Evolutionary conservation across 2,329 filamentous ascomycete genomes (phyloP).

Genomic region (Scedosporium minutisporum): DNA sequence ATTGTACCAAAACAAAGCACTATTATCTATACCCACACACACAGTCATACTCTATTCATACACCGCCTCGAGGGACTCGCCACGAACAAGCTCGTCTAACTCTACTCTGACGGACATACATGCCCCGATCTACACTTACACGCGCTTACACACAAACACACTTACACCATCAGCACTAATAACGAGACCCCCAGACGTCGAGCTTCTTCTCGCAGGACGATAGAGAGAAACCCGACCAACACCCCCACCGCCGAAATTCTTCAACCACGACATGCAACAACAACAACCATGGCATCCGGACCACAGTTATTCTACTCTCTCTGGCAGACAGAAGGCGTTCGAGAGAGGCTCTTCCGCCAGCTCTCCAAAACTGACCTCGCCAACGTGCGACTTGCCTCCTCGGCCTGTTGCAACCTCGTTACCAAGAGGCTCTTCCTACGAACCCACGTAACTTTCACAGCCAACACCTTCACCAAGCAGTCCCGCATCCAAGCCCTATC

Average conservation of each 20-base stretch:
- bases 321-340: slow-evolving; percentile 42
- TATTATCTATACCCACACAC: background rate
- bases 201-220: background rate
- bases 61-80: background rate
- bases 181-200: background rate
- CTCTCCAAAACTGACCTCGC: slow-evolving; percentile 44
- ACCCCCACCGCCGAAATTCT: background rate
- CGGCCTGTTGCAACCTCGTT: slow-evolving; percentile 60
- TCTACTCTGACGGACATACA: background rate
- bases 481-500: slow-evolving; percentile 64
- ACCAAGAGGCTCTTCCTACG: slow-evolving; percentile 61
- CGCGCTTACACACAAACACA: background rate
- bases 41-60: background rate
- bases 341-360: slow-evolving; percentile 38
- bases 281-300: slow-evolving; percentile 39
- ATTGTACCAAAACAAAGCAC: slow-evolving; percentile 1
- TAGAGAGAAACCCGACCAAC: background rate
- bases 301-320: slow-evolving; percentile 43
- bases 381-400: slow-evolving; percentile 55
- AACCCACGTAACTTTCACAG: slow-evolving; percentile 59
- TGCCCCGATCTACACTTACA: background rate
- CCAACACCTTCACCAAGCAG: slow-evolving; percentile 67
- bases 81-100: background rate
- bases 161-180: background rate
- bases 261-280: slow-evolving; percentile 36